These are phyloP conservation scores for Trametes villosa DNA, from an alignment of 768 basidiomycete species.

Conservation along the genomic window DNA sequence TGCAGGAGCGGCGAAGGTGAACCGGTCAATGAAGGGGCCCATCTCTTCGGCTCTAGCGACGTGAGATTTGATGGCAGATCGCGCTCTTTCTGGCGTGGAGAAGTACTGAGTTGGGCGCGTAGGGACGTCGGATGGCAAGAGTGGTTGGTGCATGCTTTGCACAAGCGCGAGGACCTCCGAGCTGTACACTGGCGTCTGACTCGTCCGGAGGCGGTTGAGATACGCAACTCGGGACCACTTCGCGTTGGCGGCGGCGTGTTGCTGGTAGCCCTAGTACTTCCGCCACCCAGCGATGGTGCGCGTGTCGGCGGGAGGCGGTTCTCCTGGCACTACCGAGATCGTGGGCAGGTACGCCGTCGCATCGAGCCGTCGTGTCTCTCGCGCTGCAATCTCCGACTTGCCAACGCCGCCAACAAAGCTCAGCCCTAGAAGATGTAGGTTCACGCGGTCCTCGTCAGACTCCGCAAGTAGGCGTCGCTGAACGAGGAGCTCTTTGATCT, in stretches of 20 bases:
- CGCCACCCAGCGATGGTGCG: constrained; percentile 78
- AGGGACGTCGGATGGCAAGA: constrained; percentile 49
- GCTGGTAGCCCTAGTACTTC: constrained; percentile 47
- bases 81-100: constrained; percentile 41
- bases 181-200: constrained; percentile 39
- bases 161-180: constrained; percentile 43
- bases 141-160: constrained; percentile 44
- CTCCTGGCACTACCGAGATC: constrained; percentile 56
- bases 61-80: constrained; percentile 67
- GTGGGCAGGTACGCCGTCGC: constrained; percentile 59
- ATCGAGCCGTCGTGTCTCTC: constrained; percentile 59
- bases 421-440: constrained; percentile 69
- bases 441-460: constrained; percentile 53
- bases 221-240: constrained; percentile 75
- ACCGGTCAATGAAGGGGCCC: constrained; percentile 59
- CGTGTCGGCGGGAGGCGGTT: constrained; percentile 72
- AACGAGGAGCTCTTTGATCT: constrained; percentile 88
- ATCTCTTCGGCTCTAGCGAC: constrained; percentile 59
- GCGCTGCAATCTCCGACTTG: constrained; percentile 54
- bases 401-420: constrained; percentile 62
- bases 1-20: constrained; percentile 80
- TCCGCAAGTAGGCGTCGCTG: constrained; percentile 71
- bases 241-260: constrained; percentile 54
- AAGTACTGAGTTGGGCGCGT: constrained; percentile 3
- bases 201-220: constrained; percentile 76